These are phyloP conservation scores for Aspergillus sp. DNA, from an alignment of 2,329 filamentous ascomycete genomes.

Conservation along the genomic window DNA sequence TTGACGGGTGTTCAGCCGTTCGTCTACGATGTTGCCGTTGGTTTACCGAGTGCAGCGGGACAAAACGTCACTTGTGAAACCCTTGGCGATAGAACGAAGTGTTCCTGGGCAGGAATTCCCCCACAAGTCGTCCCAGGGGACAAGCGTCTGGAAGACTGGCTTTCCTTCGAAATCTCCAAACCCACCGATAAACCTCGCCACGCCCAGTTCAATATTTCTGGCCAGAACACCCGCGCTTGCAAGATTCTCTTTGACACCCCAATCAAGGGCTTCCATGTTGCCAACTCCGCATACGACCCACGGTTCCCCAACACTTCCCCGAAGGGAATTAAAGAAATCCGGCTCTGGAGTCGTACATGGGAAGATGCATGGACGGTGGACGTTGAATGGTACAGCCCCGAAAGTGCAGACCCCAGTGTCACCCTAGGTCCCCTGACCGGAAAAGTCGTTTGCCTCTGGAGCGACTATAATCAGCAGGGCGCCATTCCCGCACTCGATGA, in stretches of 20 bases:
- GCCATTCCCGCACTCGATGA: conserved; percentile 84
- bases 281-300: conserved; percentile 59
- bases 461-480: conserved; percentile 71
- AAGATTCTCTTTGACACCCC: conserved; percentile 69
- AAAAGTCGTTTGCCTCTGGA: conserved; percentile 77
- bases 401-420: conserved; percentile 27
- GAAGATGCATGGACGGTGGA: conserved; percentile 73
- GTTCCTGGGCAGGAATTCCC: conserved; percentile 68
- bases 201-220: conserved; percentile 66
- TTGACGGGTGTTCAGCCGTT: conserved; percentile 69
- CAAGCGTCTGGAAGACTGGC: conserved; percentile 56
- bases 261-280: conserved; percentile 64
- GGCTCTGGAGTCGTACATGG: conserved; percentile 83
- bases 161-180: conserved; percentile 63
- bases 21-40: conserved; percentile 63
- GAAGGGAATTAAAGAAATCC: conserved; percentile 65
- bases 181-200: conserved; percentile 38
- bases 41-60: conserved; percentile 69
- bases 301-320: conserved; percentile 66
- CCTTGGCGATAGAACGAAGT: conserved; percentile 53
- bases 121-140: conserved; percentile 61
- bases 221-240: conserved; percentile 76
- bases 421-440: conserved; percentile 52
- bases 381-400: conserved; percentile 57
- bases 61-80: conserved; percentile 56